Evolutionary conservation across 208 protist genomes (phyloP), one percentile per base, ranked within the genome.

Genomic region (Leishmania martiniquensis): DNA sequence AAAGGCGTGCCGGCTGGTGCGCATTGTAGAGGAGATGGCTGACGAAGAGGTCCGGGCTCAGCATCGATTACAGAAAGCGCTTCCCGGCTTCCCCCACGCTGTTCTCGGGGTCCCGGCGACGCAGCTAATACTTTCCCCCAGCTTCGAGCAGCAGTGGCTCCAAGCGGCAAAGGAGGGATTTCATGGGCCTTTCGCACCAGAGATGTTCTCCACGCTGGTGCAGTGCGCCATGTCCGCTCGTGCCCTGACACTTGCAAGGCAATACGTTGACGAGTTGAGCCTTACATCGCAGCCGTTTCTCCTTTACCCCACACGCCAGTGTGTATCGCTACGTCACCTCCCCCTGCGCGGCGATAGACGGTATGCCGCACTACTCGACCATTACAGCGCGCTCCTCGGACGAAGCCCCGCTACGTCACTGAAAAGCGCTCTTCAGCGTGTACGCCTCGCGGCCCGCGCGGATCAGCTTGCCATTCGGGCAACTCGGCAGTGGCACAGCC

Each of bases 261-360:
- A 76, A 32, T 77, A 89, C 65, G 71, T 62, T 9, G 85, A 89
- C 77, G 82, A 87, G 66, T 47, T 71, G 22, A 69, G 81, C 12
- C 80, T 88, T 10, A 37, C 74, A 1, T 47, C 62, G 37, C 78
- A 90, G 65, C 88, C 88, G 0, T 85, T 83, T 55, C 84, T 92
- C 25, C 72, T 89, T 13, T 92, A 92, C 65, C 69, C 85, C 13
- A 66, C 75, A 5, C 85, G 88, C 6, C 82, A 85, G 54, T 87
- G 84, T 54, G 81, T 92, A 29, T 80, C 79, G 15, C 80, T 92
- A 12, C 85, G 84, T 4, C 82, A 90, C 51, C 52, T 92, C 1
- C 82, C 78, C 0, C 72, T 92, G n/a, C 60, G 82, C 1, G 75
- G 62, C 39, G 88, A 92, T 74, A 67, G 22, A 20, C 9, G 54